Evolutionary conservation across 495 filamentous ascomycete species (phyloP), one percentile per base, ranked within the genome.

Genomic region (Letharia columbiana): DNA sequence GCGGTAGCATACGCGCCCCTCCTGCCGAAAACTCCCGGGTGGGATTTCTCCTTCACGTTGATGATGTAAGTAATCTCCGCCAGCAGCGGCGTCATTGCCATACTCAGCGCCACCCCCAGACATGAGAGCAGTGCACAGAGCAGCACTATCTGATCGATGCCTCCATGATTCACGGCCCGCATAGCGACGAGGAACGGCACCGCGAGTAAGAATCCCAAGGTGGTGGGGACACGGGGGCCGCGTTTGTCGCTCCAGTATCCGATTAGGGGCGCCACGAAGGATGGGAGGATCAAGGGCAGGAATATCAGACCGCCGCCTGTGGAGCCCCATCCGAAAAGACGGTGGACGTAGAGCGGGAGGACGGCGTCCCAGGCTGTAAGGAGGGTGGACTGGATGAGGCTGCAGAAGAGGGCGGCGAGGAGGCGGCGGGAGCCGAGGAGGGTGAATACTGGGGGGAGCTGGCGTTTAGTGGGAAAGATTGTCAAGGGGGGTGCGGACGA

Each of bases 91-190:
- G 87, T 81, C 64, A 87, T 80, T 3, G 82, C 76, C 10, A 88
- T 71, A 0, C 83, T 79, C 1, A 91, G 63, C 4, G 79, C 77
- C 5, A 83, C 41, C 0, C 91, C 91, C 3, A 89, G 70, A 0
- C 89, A 69, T 0, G 76, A 76, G n/a, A 95, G 77, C n/a, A 92
- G 71, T 2, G 83, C 85, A 66, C 87, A 90, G 6, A 93, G 76
- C 0, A 92, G 71, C 3, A 89, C 79, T 69, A 91, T 89, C 66
- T 92, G 80, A 4, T 75, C 67, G 11, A 87, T 76, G 0, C 77
- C 81, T 70, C 88, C 80, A 35, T 85, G 70, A 0, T 77, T 78
- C n/a, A 92, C 85, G 62, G 91, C 81, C 3, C 90, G 84, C 7
- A 96, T 74, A 15, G 87, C 79, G 3, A 89, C 79, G 13, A 89